Evolutionary conservation across 2,329 filamentous ascomycete genomes (phyloP).

Genomic region (Claviceps humidiphila): DNA sequence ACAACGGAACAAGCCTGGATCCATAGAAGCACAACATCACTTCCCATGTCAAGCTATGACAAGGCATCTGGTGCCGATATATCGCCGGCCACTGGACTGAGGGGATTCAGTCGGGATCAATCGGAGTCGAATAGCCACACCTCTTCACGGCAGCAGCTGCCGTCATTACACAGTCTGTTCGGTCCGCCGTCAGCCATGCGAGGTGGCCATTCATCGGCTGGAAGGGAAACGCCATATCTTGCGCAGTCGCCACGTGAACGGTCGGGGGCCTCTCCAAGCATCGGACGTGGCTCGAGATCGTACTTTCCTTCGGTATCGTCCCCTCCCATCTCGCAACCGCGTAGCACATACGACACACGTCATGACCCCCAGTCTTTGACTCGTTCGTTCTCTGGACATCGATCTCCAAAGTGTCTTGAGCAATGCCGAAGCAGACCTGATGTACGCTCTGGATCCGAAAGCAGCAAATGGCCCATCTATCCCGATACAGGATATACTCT

Average conservation of each 20-base stretch:
- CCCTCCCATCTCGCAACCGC: slow-evolving; percentile 28
- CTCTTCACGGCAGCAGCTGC: slow-evolving; percentile 33
- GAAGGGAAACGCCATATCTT: slow-evolving; percentile 29
- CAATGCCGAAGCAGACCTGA: slow-evolving; percentile 23
- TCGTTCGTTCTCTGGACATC: slow-evolving; percentile 27
- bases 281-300: slow-evolving; percentile 28
- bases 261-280: slow-evolving; percentile 24
- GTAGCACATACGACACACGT: slow-evolving; percentile 33
- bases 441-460: slow-evolving; percentile 22
- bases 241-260: slow-evolving; percentile 35
- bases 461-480: slow-evolving; percentile 24
- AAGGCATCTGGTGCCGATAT: slow-evolving; percentile 30
- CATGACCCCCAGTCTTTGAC: slow-evolving; percentile 25
- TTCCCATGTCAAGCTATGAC: slow-evolving; percentile 47
- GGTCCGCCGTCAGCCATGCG: slow-evolving; percentile 32
- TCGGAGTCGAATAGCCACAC: slow-evolving; percentile 20
- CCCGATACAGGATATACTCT: slow-evolving; percentile 32
- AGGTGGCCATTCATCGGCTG: slow-evolving; percentile 32
- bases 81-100: slow-evolving; percentile 23
- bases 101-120: slow-evolving; percentile 22
- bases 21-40: slow-evolving; percentile 27
- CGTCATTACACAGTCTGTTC: slow-evolving; percentile 44
- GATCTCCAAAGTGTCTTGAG: slow-evolving; percentile 32
- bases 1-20: slow-evolving; percentile 33
- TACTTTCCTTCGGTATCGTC: slow-evolving; percentile 32